Percentiles rank a stretch among this genome's conserved stretches.
Evolutionary conservation across 352 stramenopile species (phyloP).

Genomic region (Globisporangium acanthophoron): DNA sequence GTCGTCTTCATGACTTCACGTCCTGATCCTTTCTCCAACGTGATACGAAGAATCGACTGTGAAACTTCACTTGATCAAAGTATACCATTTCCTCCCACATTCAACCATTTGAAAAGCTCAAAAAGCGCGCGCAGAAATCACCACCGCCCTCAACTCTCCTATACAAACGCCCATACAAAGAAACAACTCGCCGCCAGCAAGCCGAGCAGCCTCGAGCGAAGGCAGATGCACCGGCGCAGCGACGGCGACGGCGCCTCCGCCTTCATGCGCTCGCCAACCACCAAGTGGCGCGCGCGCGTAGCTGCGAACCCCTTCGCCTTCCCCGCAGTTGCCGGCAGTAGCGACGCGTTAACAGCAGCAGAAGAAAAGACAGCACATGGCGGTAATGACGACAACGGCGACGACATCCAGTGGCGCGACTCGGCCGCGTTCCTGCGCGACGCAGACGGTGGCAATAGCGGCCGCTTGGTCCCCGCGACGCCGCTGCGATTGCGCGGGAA

Average conservation of each 20-base stretch:
- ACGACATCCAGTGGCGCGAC: constrained; percentile 14
- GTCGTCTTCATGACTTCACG: too few relatives aligned
- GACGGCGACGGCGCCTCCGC: not conserved
- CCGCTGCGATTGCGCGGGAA: constrained; percentile 8
- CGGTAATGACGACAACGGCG: constrained; percentile 4
- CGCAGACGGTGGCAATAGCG: not conserved
- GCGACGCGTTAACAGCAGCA: constrained; percentile 1
- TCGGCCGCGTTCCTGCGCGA: constrained; percentile 13
- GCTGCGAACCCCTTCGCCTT: constrained; percentile 20
- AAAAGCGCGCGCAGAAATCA: too few relatives aligned
- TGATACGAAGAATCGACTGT: too few relatives aligned
- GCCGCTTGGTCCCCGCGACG: not conserved
- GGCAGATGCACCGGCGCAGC: not conserved
- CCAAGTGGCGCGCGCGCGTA: constrained; percentile 26
- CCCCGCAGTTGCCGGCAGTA: not conserved
- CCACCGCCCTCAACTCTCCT: too few relatives aligned
- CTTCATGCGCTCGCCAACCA: constrained; percentile 3
- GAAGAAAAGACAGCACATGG: constrained; percentile 3
- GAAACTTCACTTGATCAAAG: too few relatives aligned
- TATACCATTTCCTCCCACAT: too few relatives aligned
- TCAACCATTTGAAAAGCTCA: too few relatives aligned
- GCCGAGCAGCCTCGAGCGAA: not conserved
- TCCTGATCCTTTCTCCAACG: too few relatives aligned
- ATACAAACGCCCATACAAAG: not conserved
- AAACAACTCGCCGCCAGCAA: not conserved